A percentile compares a stretch with the other conserved stretches of the same genome.
Conservation (phyloP, 1,139 yeast species). For the Meyerozyma sp. region DNA sequence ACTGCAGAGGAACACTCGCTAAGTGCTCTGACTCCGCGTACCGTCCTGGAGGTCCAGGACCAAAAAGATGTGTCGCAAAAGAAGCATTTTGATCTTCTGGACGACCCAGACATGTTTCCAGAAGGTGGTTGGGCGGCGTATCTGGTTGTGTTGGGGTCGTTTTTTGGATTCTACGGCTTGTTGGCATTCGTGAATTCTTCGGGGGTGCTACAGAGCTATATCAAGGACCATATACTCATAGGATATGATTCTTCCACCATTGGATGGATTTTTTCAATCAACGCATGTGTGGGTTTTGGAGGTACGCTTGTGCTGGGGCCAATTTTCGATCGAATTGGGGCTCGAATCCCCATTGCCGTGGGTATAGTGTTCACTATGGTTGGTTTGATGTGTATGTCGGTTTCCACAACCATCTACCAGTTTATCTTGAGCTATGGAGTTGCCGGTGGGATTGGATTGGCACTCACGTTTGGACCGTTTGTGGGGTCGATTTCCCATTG, state of each 20-base stretch:
- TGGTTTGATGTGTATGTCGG: conserved; percentile 21
- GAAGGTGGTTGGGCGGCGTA: conserved; percentile 21
- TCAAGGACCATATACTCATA: conserved; percentile 14
- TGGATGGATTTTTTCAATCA: conserved; percentile 31
- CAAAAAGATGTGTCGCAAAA: not conserved
- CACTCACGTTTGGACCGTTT: conserved; percentile 21
- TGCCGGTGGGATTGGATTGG: conserved; percentile 18
- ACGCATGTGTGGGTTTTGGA: conserved; percentile 25
- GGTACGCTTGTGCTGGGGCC: conserved; percentile 21
- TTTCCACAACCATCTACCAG: conserved; percentile 18
- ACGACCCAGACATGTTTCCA: conserved; percentile 20
- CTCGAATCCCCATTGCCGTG: conserved; percentile 12
- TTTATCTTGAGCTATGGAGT: conserved; percentile 20
- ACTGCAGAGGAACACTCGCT: not conserved
- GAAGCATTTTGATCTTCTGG: conserved; percentile 3
- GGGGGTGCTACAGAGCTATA: conserved; percentile 24
- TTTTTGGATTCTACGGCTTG: conserved; percentile 20
- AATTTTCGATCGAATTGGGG: conserved; percentile 20
- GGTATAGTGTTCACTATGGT: conserved; percentile 14
- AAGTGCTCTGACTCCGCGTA: not conserved
- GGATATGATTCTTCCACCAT: conserved; percentile 17
- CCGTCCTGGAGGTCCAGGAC: not conserved
- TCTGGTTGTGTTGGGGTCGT: conserved; percentile 18
- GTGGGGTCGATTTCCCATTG: conserved; percentile 21
- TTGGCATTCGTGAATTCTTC: conserved; percentile 23